phyloP scores from a whole-genome alignment of 495 filamentous ascomycete species.

The Neurospora sp. region DNA sequence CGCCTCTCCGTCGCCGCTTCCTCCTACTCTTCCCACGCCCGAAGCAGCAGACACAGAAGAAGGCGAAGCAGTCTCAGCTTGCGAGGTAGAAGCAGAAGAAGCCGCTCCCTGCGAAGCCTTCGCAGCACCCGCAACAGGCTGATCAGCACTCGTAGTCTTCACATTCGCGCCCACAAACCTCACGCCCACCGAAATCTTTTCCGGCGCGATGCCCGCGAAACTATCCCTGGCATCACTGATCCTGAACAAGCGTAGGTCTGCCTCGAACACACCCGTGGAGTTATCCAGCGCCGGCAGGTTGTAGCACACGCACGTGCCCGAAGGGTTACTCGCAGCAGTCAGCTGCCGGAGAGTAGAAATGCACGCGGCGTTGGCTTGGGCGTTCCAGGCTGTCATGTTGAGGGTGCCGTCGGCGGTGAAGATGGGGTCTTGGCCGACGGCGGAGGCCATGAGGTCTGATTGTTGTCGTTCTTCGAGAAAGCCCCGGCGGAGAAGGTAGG shows the following conservation, averaged over 20 bases:
- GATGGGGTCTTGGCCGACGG: conserved; percentile 6
- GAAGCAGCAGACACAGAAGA: background rate
- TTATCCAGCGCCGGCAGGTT: conserved; percentile 57
- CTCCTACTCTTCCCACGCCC: background rate
- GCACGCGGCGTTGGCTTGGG: conserved; percentile 43
- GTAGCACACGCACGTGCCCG: conserved; percentile 70
- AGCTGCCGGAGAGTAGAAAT: conserved; percentile 34
- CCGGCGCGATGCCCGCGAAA: conserved; percentile 46
- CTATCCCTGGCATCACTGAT: conserved; percentile 44
- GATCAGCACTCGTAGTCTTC: conserved; percentile 8
- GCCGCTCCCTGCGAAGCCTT: background rate
- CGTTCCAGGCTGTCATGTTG: conserved; percentile 43
- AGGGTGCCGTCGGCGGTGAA: conserved; percentile 24
- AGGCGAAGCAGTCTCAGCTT: background rate
- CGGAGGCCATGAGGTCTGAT: background rate
- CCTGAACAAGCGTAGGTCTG: conserved; percentile 60
- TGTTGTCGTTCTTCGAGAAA: conserved; percentile 12
- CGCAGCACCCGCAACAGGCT: conserved; percentile 3
- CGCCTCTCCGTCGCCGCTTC: background rate
- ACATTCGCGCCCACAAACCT: conserved; percentile 49
- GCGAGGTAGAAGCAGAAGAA: background rate
- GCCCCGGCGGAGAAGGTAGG: conserved; percentile 9
- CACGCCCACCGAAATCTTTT: conserved; percentile 48
- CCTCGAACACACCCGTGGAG: conserved; percentile 54
- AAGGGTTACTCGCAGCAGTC: conserved; percentile 48